phyloP scores from a whole-genome alignment of 176 grass and related monocot species.

The Musa schizocarpa region DNA sequence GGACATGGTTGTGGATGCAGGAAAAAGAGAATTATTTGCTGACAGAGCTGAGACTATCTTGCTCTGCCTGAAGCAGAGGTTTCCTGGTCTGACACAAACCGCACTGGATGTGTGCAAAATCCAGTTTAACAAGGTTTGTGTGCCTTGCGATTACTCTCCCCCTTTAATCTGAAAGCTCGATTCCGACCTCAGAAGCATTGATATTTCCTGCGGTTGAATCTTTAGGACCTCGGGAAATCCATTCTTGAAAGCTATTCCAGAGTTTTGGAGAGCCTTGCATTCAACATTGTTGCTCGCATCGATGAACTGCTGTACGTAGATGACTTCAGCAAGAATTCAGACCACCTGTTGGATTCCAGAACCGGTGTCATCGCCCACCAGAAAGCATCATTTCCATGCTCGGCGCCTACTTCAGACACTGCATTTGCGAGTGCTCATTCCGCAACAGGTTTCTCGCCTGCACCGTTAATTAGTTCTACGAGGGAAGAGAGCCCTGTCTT shows the following conservation, averaged over 20 bases:
- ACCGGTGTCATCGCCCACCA: conserved; percentile 7
- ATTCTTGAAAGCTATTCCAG: conserved; percentile 90
- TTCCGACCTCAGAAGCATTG: not conserved
- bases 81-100: conserved; percentile 77
- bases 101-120: conserved; percentile 90
- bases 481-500: conserved; percentile 38
- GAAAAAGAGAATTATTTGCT: conserved; percentile 70
- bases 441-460: conserved; percentile 64
- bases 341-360: conserved; percentile 17
- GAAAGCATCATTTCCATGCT: conserved; percentile 36
- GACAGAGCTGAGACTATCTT: conserved; percentile 61
- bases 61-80: conserved; percentile 80
- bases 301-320: conserved; percentile 69
- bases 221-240: conserved; percentile 77
- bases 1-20: conserved; percentile 49
- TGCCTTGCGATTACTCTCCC: not conserved
- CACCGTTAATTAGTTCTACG: conserved; percentile 30
- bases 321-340: conserved; percentile 51
- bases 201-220: not conserved
- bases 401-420: conserved; percentile 69
- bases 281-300: conserved; percentile 69
- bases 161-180: not conserved
- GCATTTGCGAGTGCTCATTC: conserved; percentile 28
- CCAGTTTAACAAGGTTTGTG: conserved; percentile 84
- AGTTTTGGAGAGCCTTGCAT: conserved; percentile 81